A percentile compares a stretch with the other conserved stretches of the same genome.
phyloP scores from a whole-genome alignment of 1,139 yeast species.

The Lodderomyces elongisporus region DNA sequence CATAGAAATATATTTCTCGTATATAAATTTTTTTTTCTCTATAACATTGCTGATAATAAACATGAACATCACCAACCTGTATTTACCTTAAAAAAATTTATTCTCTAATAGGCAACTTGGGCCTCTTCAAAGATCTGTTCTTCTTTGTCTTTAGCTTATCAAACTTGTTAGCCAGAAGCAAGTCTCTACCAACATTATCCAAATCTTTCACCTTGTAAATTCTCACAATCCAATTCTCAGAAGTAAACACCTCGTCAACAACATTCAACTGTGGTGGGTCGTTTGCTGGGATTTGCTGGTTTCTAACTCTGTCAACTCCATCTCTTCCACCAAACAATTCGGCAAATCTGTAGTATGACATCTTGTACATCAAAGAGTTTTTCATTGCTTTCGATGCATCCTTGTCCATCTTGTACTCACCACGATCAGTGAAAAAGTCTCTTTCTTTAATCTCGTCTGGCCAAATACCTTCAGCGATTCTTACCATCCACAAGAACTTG shows the following conservation, averaged over 20 bases:
- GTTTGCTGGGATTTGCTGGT: conserved; percentile 61
- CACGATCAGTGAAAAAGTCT: conserved; percentile 73
- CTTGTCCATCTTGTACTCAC: conserved; percentile 85
- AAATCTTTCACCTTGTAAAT: conserved; percentile 87
- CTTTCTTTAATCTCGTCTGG: conserved; percentile 93
- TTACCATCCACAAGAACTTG: conserved; percentile 98
- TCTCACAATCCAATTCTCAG: conserved; percentile 96
- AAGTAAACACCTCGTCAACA: conserved; percentile 90
- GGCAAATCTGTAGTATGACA: conserved; percentile 85
- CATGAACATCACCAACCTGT: no score
- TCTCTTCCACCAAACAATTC: conserved; percentile 67
- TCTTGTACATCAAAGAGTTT: conserved; percentile 88
- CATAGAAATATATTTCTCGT: no score
- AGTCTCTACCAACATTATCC: conserved; percentile 82
- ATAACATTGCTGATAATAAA: no score
- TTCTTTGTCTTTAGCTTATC: conserved; percentile 19
- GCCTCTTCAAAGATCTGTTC: conserved; percentile 49
- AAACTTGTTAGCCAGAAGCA: conserved; percentile 45
- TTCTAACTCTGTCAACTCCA: conserved; percentile 82
- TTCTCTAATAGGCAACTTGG: conserved; percentile 47
- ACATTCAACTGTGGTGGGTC: conserved; percentile 62
- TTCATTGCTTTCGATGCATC: conserved; percentile 81
- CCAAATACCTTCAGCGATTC: conserved; percentile 99
- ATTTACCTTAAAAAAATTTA: conserved; percentile 12
- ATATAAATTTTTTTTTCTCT: no score